Conservation (phyloP, 257 asterid species). For the Misopates orontium region DNA sequence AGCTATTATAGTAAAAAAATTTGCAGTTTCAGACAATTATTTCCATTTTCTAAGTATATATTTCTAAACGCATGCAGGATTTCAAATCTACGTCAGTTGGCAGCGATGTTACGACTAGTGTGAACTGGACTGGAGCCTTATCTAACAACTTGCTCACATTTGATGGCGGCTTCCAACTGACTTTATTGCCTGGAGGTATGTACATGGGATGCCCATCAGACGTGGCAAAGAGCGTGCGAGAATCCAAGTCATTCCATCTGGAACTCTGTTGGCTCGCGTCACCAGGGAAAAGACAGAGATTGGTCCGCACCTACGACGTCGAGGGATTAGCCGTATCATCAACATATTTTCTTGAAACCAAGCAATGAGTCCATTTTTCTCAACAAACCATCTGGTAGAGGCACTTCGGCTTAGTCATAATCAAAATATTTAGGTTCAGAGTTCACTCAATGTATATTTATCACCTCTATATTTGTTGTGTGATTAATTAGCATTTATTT, state of each 20-base stretch:
- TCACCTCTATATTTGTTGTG: background rate
- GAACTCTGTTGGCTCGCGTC: constrained; percentile 91
- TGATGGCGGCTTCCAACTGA: constrained; percentile 70
- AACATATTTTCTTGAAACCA: constrained; percentile 74
- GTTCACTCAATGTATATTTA: background rate
- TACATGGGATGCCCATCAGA: constrained; percentile 92
- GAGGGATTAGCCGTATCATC: constrained; percentile 91
- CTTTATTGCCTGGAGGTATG: constrained; percentile 77
- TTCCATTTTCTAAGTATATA: no score
- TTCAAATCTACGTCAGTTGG: constrained; percentile 49
- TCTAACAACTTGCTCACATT: constrained; percentile 59
- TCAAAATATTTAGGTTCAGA: no score
- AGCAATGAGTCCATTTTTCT: constrained; percentile 33
- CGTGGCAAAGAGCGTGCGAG: constrained; percentile 73
- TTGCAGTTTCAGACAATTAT: background rate
- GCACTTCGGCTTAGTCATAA: no score
- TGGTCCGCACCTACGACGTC: constrained; percentile 81
- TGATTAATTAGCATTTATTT: background rate
- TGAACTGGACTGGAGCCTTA: constrained; percentile 76
- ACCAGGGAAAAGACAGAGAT: constrained; percentile 73
- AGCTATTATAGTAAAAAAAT: background rate
- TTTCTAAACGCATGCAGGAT: constrained; percentile 46
- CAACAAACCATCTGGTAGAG: no score
- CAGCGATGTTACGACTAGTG: constrained; percentile 63
- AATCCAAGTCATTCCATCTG: constrained; percentile 77